These are phyloP conservation scores for Mycena galopus DNA, from an alignment of 768 basidiomycete species.

Conservation along the genomic window DNA sequence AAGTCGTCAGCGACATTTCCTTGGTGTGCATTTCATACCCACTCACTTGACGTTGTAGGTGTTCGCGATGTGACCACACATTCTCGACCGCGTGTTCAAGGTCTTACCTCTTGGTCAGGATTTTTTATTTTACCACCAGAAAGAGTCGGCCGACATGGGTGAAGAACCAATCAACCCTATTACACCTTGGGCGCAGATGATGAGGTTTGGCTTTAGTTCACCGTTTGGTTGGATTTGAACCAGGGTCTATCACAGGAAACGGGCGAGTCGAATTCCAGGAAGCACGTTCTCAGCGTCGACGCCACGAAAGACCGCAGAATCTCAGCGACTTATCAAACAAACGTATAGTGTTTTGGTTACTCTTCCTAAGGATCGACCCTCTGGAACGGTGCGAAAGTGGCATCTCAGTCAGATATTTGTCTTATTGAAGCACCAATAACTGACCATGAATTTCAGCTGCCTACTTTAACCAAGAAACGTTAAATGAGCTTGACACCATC, in stretches of 20 bases:
- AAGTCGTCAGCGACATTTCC: slow-evolving; percentile 70
- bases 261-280: slow-evolving; percentile 35
- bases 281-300: slow-evolving; percentile 48
- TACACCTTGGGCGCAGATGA: slow-evolving; percentile 83
- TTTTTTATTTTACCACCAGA: slow-evolving; percentile 88
- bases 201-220: slow-evolving; percentile 60
- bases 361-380: slow-evolving; percentile 65
- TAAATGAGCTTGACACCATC: slow-evolving; percentile 79
- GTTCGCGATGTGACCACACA: slow-evolving; percentile 63
- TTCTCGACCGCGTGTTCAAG: slow-evolving; percentile 32
- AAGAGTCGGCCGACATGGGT: slow-evolving; percentile 68
- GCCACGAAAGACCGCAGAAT: slow-evolving; percentile 58
- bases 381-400: slow-evolving; percentile 78
- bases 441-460: slow-evolving; percentile 68
- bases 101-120: slow-evolving; percentile 61
- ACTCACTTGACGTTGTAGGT: slow-evolving; percentile 45
- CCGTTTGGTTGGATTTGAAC: slow-evolving; percentile 27
- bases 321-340: slow-evolving; percentile 82
- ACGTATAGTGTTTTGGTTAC: slow-evolving; percentile 87
- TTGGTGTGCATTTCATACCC: neutral
- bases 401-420: slow-evolving; percentile 74
- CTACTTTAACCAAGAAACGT: slow-evolving; percentile 84
- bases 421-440: slow-evolving; percentile 35
- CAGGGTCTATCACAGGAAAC: slow-evolving; percentile 30
- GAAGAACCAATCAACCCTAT: slow-evolving; percentile 69